Base-by-base conservation (phyloP, 352 stramenopile genomes). In the Thalassiosira mediterranea region DNA sequence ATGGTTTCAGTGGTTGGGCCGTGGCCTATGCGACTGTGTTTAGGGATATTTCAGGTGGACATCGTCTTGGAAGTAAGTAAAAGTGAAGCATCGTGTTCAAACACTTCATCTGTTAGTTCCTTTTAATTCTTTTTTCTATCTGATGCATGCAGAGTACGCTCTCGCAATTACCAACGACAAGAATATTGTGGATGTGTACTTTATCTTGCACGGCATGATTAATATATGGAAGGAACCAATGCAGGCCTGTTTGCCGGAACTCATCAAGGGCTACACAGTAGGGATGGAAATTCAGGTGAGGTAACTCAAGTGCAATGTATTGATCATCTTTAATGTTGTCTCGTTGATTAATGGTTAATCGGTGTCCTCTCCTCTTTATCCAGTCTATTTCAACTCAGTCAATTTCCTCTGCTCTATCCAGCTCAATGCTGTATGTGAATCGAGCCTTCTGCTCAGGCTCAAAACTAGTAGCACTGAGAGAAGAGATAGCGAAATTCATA, bases 211-310 rank as follows among this genome's bases (percentile, higher is more conserved):
- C 31, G 65, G 65, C 2, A 42, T 59, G 17, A 25, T 75, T 4
- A 66, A 58, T 42, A 53, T 75, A 42, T 67, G 38, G 38, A 75
- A 75, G 57, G 65, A 75, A 29, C 65, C 65, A 0, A 61, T 75
- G 3, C 63, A 73, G 21, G 51, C 51, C 11, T 26, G 29, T 59
- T 10, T 59, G 31, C 51, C 51, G 11, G n/a, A 32, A 5, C 1
- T 59, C n/a, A 32, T 42, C 13, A 26, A 59, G 31, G 51, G 7
- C 10, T 38, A 59, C 51, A 59, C 1, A 42, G 8, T 38, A 10
- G 31, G 21, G 29, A 10, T 59, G 7, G 37, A 59, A 34, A 38
- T 11, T 44, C 21, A 26, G 15, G 5, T 38, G 2, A 38, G n/a
- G n/a, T n/a, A n/a, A n/a, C n/a, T n/a, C n/a, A n/a, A n/a, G n/a